Evolutionary conservation across 371 early-diverging fungal species (phyloP).

Genomic region (Mucor velutinosus): DNA sequence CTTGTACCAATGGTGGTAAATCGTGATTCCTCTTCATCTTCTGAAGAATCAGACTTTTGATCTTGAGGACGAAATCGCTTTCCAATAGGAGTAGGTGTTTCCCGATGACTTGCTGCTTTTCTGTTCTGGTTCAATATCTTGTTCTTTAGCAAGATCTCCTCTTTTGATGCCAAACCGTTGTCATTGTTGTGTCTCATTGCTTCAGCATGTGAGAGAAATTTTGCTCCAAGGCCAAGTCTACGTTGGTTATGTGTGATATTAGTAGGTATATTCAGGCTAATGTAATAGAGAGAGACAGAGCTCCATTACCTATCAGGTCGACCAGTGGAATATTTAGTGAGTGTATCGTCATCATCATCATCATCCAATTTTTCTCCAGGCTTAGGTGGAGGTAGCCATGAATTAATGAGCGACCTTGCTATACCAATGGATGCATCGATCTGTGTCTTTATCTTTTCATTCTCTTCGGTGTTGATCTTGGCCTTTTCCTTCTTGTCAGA

Average conservation of each 20-base stretch:
- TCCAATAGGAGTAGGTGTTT: conserved; percentile 27
- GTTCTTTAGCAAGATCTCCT: conserved; percentile 42
- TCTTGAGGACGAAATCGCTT: conserved; percentile 14
- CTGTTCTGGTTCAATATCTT: conserved; percentile 54
- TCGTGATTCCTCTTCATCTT: conserved; percentile 54
- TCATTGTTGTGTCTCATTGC: conserved; percentile 53
- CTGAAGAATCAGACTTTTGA: conserved; percentile 24
- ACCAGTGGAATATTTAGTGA: conserved; percentile 39
- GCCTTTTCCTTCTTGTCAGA: conserved; percentile 8
- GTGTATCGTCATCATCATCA: conserved; percentile 33
- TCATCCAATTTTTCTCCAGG: conserved; percentile 39
- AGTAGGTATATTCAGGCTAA: too few relatives aligned
- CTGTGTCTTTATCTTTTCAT: conserved; percentile 50
- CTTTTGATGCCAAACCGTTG: conserved; percentile 31
- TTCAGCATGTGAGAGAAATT: conserved; percentile 59
- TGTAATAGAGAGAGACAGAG: not conserved
- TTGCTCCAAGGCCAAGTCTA: conserved; percentile 64
- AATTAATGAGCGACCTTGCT: conserved; percentile 43
- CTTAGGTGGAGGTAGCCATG: conserved; percentile 48
- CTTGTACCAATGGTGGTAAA: conserved; percentile 22
- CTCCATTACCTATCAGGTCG: conserved; percentile 48
- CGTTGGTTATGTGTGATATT: not conserved
- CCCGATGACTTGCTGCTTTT: conserved; percentile 34
- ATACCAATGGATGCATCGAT: conserved; percentile 51
- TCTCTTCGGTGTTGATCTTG: conserved; percentile 33